Conservation (phyloP, 345 rosid species). For the Salix exigua region DNA sequence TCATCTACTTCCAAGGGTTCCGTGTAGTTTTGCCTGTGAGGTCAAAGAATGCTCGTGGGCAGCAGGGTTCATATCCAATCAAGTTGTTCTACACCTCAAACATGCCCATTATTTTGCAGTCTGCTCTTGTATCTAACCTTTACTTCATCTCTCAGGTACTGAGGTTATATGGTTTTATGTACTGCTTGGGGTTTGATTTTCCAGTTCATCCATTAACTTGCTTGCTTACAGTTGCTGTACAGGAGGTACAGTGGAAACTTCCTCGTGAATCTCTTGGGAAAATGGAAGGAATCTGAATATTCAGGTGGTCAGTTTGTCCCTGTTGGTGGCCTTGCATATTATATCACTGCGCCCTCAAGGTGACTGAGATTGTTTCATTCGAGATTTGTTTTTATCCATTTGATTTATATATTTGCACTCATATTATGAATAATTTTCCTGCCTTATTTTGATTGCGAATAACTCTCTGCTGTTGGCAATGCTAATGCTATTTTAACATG, state of each 20-base stretch:
- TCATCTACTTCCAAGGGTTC: slow-evolving; percentile 91
- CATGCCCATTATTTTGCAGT: slow-evolving; percentile 87
- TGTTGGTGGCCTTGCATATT: slow-evolving; percentile 79
- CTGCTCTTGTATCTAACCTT: slow-evolving; percentile 76
- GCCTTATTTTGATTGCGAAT: not conserved
- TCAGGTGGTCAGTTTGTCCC: slow-evolving; percentile 69
- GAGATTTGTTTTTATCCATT: not conserved
- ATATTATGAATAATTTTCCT: not conserved
- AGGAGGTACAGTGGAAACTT: slow-evolving; percentile 77
- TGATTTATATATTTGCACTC: not conserved
- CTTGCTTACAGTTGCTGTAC: slow-evolving; percentile 56
- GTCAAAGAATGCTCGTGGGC: slow-evolving; percentile 92
- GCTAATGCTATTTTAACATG: not conserved
- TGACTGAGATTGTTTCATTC: slow-evolving; percentile 1
- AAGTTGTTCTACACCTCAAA: slow-evolving; percentile 86
- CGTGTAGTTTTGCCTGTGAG: slow-evolving; percentile 88
- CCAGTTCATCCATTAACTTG: not conserved
- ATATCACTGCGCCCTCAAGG: slow-evolving; percentile 85
- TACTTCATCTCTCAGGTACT: slow-evolving; percentile 87
- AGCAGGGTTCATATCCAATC: slow-evolving; percentile 87
- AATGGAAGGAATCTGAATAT: slow-evolving; percentile 86
- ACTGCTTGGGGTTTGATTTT: not conserved
- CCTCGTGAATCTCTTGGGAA: slow-evolving; percentile 75
- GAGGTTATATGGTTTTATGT: not conserved
- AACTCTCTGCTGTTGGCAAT: not conserved